Base-by-base conservation (phyloP, 495 filamentous ascomycete genomes). In the Chaetomium tenue region DNA sequence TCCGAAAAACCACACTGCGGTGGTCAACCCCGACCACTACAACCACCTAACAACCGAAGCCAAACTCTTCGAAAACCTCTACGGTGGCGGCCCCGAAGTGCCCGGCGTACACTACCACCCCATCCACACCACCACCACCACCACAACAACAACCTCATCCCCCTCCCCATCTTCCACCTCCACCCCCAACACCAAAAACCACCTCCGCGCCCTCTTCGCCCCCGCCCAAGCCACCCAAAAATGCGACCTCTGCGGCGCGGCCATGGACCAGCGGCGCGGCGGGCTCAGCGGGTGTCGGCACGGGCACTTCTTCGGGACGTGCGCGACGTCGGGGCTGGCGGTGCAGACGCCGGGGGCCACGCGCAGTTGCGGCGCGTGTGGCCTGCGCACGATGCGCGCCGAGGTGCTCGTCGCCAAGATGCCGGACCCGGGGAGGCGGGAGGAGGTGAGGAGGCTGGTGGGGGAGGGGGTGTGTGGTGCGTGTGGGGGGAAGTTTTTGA, bases 401-500 rank as follows among this genome's bases (percentile, higher is more conserved):
- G 72, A 69, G 48, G 55, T 67, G 25, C 61, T 79, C 48, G 69
- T 70, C 9, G 65, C 47, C 20, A 75, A 74, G 60, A 60, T 73
- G 33, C 58, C 53, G 30, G 55, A 50, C 18, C 5, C 37, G 13
- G 39, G 64, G 39, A 46, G 50, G 23, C 60, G 54, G 48, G 68
- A 58, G 12, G 69, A 66, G 20, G 65, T 80, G 12, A 59, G 66
- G 58, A 58, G 65, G 28, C 62, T 72, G 42, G 67, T 77, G 37
- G 75, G 71, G 11, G 70, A 70, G 1, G 75, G 77, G 22, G 47
- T 73, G 0, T 82, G 80, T 50, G 78, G 77, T 12, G 68, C 72
- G 4, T 82, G 80, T 61, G 77, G 78, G 3, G 80, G 80, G 13
- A 82, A 81, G 71, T 82, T 81, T 66, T 58, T 79, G 63, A 72